Evolutionary conservation across 345 rosid genomes (phyloP).

Genomic region (Theobroma cacao): DNA sequence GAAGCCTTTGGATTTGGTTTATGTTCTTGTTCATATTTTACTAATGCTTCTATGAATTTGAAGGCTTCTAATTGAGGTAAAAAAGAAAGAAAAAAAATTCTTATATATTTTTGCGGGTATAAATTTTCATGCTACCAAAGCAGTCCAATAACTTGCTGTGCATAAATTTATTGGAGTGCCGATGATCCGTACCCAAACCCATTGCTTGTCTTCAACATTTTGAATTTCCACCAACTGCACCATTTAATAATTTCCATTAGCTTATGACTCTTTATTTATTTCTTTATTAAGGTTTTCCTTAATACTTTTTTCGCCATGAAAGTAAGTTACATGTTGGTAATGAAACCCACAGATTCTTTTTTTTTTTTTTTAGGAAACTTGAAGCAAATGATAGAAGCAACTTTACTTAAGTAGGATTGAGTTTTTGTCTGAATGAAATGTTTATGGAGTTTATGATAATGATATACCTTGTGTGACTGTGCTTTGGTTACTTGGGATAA

Average conservation of each 20-base stretch:
- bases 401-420: too few relatives aligned
- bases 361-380: neutral
- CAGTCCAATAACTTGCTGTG: constrained; percentile 37
- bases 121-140: constrained; percentile 38
- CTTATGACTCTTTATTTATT: neutral
- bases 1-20: constrained; percentile 21
- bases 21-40: constrained; percentile 28
- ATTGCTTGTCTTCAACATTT: constrained; percentile 30
- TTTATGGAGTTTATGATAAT: constrained; percentile 5
- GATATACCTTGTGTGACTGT: neutral
- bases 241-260: constrained; percentile 17
- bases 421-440: too few relatives aligned
- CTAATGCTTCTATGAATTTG: constrained; percentile 28
- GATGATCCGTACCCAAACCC: constrained; percentile 59
- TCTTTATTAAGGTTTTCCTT: neutral
- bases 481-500: neutral
- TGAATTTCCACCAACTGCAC: constrained; percentile 59
- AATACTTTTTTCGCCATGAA: neutral
- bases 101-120: too few relatives aligned
- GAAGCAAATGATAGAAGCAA: neutral
- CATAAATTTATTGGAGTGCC: constrained; percentile 56
- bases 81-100: neutral
- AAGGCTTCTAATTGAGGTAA: constrained; percentile 9
- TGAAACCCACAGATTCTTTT: neutral
- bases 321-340: neutral